phyloP scores from a whole-genome alignment of 257 asterid genomes.

The Ajuga chamaepitys region DNA sequence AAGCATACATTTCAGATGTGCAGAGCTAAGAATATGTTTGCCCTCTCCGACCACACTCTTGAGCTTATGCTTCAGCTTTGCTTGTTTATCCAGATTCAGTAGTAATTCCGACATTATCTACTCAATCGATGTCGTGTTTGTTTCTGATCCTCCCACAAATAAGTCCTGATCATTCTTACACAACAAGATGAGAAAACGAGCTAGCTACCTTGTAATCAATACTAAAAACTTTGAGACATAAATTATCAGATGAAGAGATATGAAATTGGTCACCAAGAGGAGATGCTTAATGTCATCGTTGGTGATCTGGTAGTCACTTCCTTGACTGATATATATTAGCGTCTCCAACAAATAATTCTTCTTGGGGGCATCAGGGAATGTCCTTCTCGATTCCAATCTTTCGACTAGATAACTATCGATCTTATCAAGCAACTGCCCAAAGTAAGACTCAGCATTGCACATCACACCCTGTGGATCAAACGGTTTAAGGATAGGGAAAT shows the following conservation, averaged over 20 bases:
- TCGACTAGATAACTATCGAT: no score
- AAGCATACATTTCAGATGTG: no score
- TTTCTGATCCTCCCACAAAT: no score
- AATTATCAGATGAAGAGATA: no score
- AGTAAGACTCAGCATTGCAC: neutral
- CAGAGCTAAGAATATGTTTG: no score
- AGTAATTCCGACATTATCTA: no score
- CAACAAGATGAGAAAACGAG: no score
- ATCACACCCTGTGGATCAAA: slow-evolving; percentile 31
- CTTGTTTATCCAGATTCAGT: slow-evolving; percentile 5
- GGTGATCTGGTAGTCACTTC: slow-evolving; percentile 7
- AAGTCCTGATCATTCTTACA: neutral
- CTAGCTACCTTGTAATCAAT: no score
- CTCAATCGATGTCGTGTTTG: no score
- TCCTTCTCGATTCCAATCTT: neutral
- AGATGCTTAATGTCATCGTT: slow-evolving; percentile 12
- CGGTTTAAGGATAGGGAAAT: no score
- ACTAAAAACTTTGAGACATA: no score
- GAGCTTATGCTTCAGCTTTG: slow-evolving; percentile 15
- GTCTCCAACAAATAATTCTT: slow-evolving; percentile 14
- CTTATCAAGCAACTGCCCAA: slow-evolving; percentile 14
- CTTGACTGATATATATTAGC: slow-evolving; percentile 7
- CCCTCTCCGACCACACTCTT: neutral
- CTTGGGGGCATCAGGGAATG: neutral
- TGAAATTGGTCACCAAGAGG: neutral